A percentile compares a stretch with the other conserved stretches of the same genome.
phyloP scores from a whole-genome alignment of 2,329 filamentous ascomycete species.

The Hypoxylon sp. region DNA sequence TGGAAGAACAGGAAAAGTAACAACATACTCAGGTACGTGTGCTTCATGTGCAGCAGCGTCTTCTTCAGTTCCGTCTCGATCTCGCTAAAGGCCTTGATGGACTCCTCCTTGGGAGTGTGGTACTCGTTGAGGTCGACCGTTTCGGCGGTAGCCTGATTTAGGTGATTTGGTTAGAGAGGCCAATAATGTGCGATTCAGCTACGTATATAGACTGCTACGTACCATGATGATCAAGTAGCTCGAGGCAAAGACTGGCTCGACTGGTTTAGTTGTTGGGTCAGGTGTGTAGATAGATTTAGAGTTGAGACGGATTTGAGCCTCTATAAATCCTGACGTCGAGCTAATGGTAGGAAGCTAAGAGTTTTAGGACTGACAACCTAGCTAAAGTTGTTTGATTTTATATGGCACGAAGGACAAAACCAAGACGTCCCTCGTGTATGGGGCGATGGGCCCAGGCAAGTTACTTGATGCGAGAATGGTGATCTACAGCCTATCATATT shows the following conservation, averaged over 20 bases:
- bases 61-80: slow-evolving; percentile 61
- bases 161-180: not conserved
- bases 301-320: too few relatives aligned
- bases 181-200: too few relatives aligned
- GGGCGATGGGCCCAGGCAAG: slow-evolving; percentile 19
- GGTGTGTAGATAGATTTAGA: too few relatives aligned
- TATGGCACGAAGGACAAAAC: slow-evolving; percentile 11
- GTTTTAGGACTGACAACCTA: not conserved
- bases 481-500: slow-evolving; percentile 12
- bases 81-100: slow-evolving; percentile 58
- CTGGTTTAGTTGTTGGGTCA: too few relatives aligned
- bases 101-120: slow-evolving; percentile 60
- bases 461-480: not conserved
- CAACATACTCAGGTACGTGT: slow-evolving; percentile 42
- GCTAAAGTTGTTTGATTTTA: slow-evolving; percentile 4
- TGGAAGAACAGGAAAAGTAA: too few relatives aligned
- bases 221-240: slow-evolving; percentile 15
- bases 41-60: slow-evolving; percentile 54
- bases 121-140: slow-evolving; percentile 58
- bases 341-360: not conserved
- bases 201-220: not conserved
- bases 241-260: not conserved
- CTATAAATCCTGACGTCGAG: not conserved
- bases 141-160: slow-evolving; percentile 59
- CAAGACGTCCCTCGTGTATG: slow-evolving; percentile 24